phyloP scores from a whole-genome alignment of 306 rosid genomes.

The Begonia fuchsioides region DNA sequence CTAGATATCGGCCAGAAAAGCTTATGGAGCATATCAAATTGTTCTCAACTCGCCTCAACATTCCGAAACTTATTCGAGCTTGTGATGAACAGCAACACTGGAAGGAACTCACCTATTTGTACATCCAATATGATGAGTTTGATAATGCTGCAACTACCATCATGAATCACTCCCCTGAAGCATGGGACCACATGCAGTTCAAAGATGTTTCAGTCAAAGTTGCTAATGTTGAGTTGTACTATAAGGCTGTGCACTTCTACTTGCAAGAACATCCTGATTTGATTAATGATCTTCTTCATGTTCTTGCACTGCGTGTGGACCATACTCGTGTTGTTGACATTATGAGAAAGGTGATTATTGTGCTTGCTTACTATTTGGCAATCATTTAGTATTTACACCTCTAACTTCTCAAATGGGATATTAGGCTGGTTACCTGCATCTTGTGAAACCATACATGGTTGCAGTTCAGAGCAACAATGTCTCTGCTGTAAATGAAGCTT shows the following conservation, averaged over 20 bases:
- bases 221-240: conserved; percentile 89
- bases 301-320: conserved; percentile 94
- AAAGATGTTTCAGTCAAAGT: conserved; percentile 89
- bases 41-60: conserved; percentile 85
- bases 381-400: neutral
- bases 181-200: conserved; percentile 99
- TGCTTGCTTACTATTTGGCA: conserved; percentile 5
- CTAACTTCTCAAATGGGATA: neutral
- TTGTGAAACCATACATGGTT: conserved; percentile 98
- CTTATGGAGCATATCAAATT: conserved; percentile 98
- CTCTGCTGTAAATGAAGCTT: conserved; percentile 93
- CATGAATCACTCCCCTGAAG: conserved; percentile 99
- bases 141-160: conserved; percentile 98
- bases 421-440: conserved; percentile 92
- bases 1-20: conserved; percentile 96
- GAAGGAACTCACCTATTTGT: conserved; percentile 90
- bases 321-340: conserved; percentile 98
- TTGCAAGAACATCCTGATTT: conserved; percentile 99
- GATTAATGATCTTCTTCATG: conserved; percentile 90
- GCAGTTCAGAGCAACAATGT: conserved; percentile 99
- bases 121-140: conserved; percentile 93
- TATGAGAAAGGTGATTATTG: conserved; percentile 72
- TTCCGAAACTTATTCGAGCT: conserved; percentile 95
- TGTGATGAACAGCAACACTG: conserved; percentile 99
- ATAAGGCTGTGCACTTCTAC: conserved; percentile 96